Percentiles rank a stretch among this genome's conserved stretches.
Evolutionary conservation across 805 yeast genomes (phyloP).

Genomic region (Wickerhamomyces alni): DNA sequence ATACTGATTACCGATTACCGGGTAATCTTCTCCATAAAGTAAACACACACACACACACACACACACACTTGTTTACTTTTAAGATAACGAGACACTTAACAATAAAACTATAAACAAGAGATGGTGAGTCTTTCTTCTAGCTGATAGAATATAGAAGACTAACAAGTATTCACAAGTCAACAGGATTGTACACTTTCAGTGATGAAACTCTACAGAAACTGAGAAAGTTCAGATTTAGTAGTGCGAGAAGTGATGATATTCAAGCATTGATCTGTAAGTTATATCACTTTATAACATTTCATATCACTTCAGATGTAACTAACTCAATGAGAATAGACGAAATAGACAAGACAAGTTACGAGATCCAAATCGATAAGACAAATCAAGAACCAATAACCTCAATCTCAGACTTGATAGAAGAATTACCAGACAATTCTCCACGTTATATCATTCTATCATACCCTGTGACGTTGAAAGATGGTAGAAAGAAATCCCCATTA

Average conservation of each 20-base stretch:
- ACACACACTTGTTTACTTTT: no score
- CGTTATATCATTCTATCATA: conserved; percentile 71
- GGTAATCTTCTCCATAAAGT: no score
- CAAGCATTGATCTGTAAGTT: conserved; percentile 57
- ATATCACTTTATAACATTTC: no score
- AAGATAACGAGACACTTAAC: no score
- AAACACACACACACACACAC: no score
- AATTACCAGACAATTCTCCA: conserved; percentile 77
- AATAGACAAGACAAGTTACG: conserved; percentile 52
- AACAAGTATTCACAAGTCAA: conserved; percentile 26
- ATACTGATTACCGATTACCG: no score
- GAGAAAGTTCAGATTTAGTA: conserved; percentile 67
- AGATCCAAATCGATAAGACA: conserved; percentile 41
- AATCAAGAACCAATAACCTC: conserved; percentile 38
- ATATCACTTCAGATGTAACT: not conserved
- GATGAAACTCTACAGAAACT: conserved; percentile 54
- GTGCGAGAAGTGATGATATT: conserved; percentile 55
- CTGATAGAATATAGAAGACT: no score
- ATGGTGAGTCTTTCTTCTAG: no score
- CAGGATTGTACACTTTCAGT: conserved; percentile 55
- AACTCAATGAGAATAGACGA: conserved; percentile 27
- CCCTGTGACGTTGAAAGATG: conserved; percentile 65
- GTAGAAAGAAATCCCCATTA: conserved; percentile 66
- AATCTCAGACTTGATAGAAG: conserved; percentile 63
- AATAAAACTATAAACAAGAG: no score